Base-by-base conservation (phyloP, 768 basidiomycete species). In the Candolleomyces aberdarensis region DNA sequence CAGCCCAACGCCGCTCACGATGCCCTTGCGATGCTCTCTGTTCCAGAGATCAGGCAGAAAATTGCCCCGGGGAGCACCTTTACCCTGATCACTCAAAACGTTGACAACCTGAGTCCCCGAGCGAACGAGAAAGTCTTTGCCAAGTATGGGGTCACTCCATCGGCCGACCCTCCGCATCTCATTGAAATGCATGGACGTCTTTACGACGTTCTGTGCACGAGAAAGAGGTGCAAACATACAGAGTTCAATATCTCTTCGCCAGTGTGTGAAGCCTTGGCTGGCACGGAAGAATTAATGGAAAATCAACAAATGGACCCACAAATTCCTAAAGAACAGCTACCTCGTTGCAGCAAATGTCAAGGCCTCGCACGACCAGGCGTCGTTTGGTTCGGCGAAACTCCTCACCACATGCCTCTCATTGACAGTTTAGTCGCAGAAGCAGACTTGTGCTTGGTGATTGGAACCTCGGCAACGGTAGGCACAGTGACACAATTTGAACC, bases 121-220 rank as follows among this genome's bases (percentile, higher is more conserved):
- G 77, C 84, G 1, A 67, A 81, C 53, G 66, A 74, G 26, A 63
- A 70, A 39, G 62, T 72, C 36, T 58, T 64, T 15, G 60, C 61
- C 29, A 49, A 59, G 19, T 19, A 15, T 29, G 59, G 59, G 11
- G 52, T 32, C 32, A 15, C 54, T n/a, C 52, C 69, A 40, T 66
- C 68, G 29, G 56, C 64, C 10, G 66, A 69, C 14, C 69, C 68
- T 39, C 66, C 74, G 3, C 64, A 65, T 31, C 48, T 79, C n/a
- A 66, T 85, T 31, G 85, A 89, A 66, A 88, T 87, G 84, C 88
- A 88, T 64, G 86, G 86, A 0, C 68, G 79, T 26, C 69, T 87
- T 4, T 80, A 84, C 67, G 83, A 86, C 64, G 75, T 83, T 9
- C 56, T 70, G 32, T 88, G 87, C 74, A 82, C 80, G 0, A 70